Conservation (phyloP, 768 basidiomycete genomes). For the Suillus bovinus region DNA sequence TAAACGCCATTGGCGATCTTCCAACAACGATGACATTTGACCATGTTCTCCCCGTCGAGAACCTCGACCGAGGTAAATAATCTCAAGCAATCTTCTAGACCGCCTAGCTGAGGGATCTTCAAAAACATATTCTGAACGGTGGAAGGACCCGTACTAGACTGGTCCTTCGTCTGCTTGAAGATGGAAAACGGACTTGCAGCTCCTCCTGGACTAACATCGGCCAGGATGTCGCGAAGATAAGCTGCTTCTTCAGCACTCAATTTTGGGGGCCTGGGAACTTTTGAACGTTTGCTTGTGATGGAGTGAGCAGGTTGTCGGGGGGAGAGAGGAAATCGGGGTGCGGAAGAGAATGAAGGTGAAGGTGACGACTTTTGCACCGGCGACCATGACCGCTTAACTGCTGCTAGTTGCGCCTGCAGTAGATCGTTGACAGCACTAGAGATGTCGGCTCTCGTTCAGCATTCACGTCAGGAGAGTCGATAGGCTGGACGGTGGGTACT, state of each 20-base stretch:
- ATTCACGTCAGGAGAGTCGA: constrained; percentile 8
- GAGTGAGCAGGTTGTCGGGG: constrained; percentile 31
- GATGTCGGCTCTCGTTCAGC: constrained; percentile 23
- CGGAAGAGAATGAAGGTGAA: constrained; percentile 21
- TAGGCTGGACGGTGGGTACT: constrained; percentile 7
- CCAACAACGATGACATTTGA: constrained; percentile 94
- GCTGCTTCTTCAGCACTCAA: constrained; percentile 56
- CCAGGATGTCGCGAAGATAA: constrained; percentile 69
- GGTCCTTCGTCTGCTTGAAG: constrained; percentile 42
- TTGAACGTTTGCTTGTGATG: constrained; percentile 36
- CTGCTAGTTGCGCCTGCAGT: constrained; percentile 24
- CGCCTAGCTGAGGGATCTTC: constrained; percentile 41
- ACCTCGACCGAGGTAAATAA: constrained; percentile 94
- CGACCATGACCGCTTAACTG: constrained; percentile 27
- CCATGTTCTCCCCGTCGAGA: constrained; percentile 91
- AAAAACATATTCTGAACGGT: constrained; percentile 28
- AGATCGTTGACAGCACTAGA: constrained; percentile 27
- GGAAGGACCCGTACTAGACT: constrained; percentile 16
- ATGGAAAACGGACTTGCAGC: constrained; percentile 49
- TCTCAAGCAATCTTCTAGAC: constrained; percentile 77
- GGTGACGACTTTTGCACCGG: constrained; percentile 20
- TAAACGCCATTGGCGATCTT: constrained; percentile 78
- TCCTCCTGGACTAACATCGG: constrained; percentile 53
- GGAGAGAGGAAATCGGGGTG: constrained; percentile 24
- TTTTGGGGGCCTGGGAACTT: constrained; percentile 53